Conservation (phyloP, 1,139 yeast genomes). For the Casaregolazyma lundiana region DNA sequence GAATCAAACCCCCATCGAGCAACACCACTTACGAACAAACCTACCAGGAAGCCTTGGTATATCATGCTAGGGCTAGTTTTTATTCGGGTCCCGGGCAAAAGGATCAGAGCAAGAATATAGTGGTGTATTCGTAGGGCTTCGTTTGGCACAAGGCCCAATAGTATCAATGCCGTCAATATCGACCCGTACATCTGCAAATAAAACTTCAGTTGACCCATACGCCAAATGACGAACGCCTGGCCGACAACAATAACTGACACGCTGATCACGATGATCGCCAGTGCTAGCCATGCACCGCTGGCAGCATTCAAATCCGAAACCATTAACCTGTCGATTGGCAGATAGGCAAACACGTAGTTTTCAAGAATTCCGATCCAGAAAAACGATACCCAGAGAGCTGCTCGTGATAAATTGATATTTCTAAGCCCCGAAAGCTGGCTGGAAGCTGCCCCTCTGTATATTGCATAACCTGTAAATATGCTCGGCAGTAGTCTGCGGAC, state of each 20-base stretch:
- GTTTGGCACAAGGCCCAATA: constrained; percentile 56
- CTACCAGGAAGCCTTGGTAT: constrained; percentile 81
- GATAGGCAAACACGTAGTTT: constrained; percentile 79
- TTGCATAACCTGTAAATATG: constrained; percentile 61
- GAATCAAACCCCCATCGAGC: constrained; percentile 94
- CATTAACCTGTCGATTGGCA: constrained; percentile 84
- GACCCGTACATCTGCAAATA: constrained; percentile 50
- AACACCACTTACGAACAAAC: constrained; percentile 77
- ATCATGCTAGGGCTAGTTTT: constrained; percentile 63
- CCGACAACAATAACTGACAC: constrained; percentile 50
- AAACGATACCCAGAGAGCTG: constrained; percentile 68
- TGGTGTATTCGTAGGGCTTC: constrained; percentile 82
- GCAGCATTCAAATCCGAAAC: constrained; percentile 62
- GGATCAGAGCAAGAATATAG: constrained; percentile 71
- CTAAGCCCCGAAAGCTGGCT: constrained; percentile 28
- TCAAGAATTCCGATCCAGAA: constrained; percentile 85
- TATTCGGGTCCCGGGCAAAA: constrained; percentile 73
- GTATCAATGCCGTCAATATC: constrained; percentile 44
- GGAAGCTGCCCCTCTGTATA: constrained; percentile 58
- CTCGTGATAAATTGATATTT: constrained; percentile 43
- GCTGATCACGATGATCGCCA: constrained; percentile 46
- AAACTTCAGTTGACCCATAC: constrained; percentile 62
- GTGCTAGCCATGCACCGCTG: constrained; percentile 73
- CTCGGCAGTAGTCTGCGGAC: constrained; percentile 73
- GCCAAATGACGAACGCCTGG: constrained; percentile 80